Base-by-base conservation (phyloP, 2,329 filamentous ascomycete species). In the Ophiostoma pallidulum region DNA sequence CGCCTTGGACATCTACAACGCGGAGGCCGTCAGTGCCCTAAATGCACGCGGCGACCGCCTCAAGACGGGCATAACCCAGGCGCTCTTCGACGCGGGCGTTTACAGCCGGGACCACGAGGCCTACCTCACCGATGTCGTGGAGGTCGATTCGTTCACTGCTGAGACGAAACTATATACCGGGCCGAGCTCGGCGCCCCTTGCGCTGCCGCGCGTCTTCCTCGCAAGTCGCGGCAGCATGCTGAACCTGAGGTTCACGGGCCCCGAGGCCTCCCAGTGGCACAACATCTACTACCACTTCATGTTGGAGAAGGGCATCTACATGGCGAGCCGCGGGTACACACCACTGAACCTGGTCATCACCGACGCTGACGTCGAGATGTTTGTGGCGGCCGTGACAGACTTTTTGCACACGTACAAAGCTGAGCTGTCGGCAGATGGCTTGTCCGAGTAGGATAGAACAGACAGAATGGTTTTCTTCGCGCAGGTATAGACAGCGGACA, bases 171-270 rank as follows among this genome's bases (percentile, higher is more conserved):
- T 49, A 6, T 49, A 49, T 22, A 42, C 42, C 1, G 50, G 52
- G 8, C 29, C 38, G 6, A 45, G 33, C 31, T n/a, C 41, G 7
- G 16, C 39, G 4, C 29, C 52, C 2, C 44, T 47, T 19, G 43
- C 45, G 3, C 36, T 53, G 39, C 52, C 52, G 3, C 31, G 12
- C 12, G 52, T 50, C 0, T 54, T 54, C 3, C 16, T 54, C 2
- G 59, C 56, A 4, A 59, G 61, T 10, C 50, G 54, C 33, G 66
- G 62, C 8, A 68, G 65, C 12, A 52, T 52, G 50, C 45, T 54
- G 16, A 62, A 58, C 47, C 53, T 69, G n/a, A 59, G 58, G 32
- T 62, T 68, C 40, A 63, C 64, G 0, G 67, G 67, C 18, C 41
- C 63, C 5, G 66, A 54, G n/a, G 45, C 53, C 1, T 47, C 28